Conservation (phyloP, 768 basidiomycete genomes). For the Termitomyces sp. region DNA sequence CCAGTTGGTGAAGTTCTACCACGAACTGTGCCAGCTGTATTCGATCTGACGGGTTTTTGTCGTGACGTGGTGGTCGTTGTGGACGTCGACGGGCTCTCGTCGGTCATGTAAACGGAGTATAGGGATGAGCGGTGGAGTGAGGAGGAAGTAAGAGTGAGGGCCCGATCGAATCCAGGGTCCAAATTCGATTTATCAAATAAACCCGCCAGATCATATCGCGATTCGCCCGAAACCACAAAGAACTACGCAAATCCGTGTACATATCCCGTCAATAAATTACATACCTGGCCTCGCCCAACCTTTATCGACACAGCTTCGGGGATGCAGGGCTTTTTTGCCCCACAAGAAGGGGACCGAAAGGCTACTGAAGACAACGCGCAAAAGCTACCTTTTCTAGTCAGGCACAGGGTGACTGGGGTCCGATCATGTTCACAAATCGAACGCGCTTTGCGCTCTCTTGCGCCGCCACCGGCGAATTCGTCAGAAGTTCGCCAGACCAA, state of each 20-base stretch:
- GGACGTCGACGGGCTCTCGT: constrained; percentile 28
- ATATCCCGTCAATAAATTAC: constrained; percentile 2
- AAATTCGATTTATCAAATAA: constrained; percentile 19
- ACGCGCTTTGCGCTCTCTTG: constrained; percentile 9
- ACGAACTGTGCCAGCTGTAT: constrained; percentile 39
- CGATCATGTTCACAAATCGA: constrained; percentile 4
- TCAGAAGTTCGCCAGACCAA: constrained; percentile 9
- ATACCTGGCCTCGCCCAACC: constrained; percentile 4
- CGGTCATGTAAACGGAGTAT: constrained; percentile 25
- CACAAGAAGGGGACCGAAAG: constrained; percentile 11
- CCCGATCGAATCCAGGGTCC: constrained; percentile 19
- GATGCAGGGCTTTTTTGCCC: constrained; percentile 1
- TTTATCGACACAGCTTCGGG: constrained; percentile 8
- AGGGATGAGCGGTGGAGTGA: constrained; percentile 13
- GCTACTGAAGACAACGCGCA: constrained; percentile 8
- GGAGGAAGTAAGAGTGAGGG: constrained; percentile 15
- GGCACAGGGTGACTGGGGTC: constrained; percentile 14
- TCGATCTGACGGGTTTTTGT: constrained; percentile 33
- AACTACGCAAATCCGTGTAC: constrained; percentile 10
- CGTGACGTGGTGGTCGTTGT: constrained; percentile 34
- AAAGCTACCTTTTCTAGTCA: constrained; percentile 5
- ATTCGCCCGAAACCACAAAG: constrained; percentile 9
- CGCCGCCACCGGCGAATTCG: constrained; percentile 12
- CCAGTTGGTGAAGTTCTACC: constrained; percentile 44
- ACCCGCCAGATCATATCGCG: constrained; percentile 13